A percentile compares a stretch with the other conserved stretches of the same genome.
phyloP scores from a whole-genome alignment of 306 rosid species.

The Corylus heterophylla region DNA sequence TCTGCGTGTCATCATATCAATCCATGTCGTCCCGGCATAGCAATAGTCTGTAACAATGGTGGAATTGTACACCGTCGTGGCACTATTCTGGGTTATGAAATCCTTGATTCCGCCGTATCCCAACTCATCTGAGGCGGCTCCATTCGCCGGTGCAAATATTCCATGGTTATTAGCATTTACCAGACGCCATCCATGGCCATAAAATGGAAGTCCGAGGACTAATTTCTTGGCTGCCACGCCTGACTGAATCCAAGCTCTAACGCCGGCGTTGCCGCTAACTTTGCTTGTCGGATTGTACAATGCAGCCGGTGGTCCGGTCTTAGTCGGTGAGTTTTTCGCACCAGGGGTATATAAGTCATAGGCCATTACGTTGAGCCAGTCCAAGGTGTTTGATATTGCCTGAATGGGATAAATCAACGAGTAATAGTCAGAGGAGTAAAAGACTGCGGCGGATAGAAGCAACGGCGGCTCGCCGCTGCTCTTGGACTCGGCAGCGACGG shows the following conservation, averaged over 20 bases:
- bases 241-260: slow-evolving; percentile 20
- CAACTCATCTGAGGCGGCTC: slow-evolving; percentile 20
- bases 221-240: slow-evolving; percentile 31
- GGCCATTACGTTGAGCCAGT: slow-evolving; percentile 20
- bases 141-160: slow-evolving; percentile 32
- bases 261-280: slow-evolving; percentile 15
- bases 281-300: slow-evolving; percentile 10
- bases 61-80: slow-evolving; percentile 8
- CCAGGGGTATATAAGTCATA: slow-evolving; percentile 42
- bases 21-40: slow-evolving; percentile 45
- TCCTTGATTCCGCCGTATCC: slow-evolving; percentile 19
- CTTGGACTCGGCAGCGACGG: slow-evolving; percentile 28
- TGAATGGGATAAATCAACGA: slow-evolving; percentile 16
- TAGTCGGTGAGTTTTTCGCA: slow-evolving; percentile 8
- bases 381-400: slow-evolving; percentile 4
- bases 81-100: slow-evolving; percentile 18
- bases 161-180: slow-evolving; percentile 18
- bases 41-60: slow-evolving; percentile 30
- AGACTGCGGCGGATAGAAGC: slow-evolving; percentile 38
- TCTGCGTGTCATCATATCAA: slow-evolving; percentile 34
- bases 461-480: slow-evolving; percentile 11
- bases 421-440: slow-evolving; percentile 18
- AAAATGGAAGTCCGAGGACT: slow-evolving; percentile 38
- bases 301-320: slow-evolving; percentile 33
- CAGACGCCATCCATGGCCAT: slow-evolving; percentile 38